Conservation (phyloP, 495 filamentous ascomycete genomes). For the Xanthoparmelia taractica region DNA sequence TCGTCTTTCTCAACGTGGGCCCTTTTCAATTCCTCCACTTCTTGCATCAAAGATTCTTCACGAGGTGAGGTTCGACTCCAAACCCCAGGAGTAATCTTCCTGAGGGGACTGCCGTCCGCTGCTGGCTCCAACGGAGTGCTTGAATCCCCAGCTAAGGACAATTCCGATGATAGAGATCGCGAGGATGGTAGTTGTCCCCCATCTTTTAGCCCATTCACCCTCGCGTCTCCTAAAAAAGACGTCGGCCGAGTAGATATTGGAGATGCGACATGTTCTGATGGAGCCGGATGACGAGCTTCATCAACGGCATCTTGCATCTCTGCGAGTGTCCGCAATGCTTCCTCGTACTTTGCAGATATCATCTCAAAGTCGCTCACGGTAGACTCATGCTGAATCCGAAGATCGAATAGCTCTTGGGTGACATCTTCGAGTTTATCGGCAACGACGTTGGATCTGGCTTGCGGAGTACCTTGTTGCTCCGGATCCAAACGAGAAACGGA, state of each 20-base stretch:
- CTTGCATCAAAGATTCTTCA: slow-evolving; percentile 38
- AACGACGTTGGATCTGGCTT: slow-evolving; percentile 61
- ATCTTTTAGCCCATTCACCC: slow-evolving; percentile 65
- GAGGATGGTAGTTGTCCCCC: slow-evolving; percentile 77
- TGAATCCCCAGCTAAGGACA: slow-evolving; percentile 87
- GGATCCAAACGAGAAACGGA: slow-evolving; percentile 31
- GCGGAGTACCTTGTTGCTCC: slow-evolving; percentile 60
- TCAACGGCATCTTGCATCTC: slow-evolving; percentile 80
- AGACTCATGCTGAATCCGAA: slow-evolving; percentile 81
- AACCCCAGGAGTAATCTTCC: slow-evolving; percentile 28
- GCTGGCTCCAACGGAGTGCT: slow-evolving; percentile 56
- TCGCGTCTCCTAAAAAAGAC: slow-evolving; percentile 88
- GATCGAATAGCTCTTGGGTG: slow-evolving; percentile 84
- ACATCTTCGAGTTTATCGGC: slow-evolving; percentile 89
- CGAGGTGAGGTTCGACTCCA: slow-evolving; percentile 27
- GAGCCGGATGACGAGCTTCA: slow-evolving; percentile 62
- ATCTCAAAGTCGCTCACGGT: slow-evolving; percentile 73
- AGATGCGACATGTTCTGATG: slow-evolving; percentile 48
- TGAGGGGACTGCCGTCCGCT: slow-evolving; percentile 42
- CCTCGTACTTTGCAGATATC: slow-evolving; percentile 83
- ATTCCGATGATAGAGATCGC: slow-evolving; percentile 92
- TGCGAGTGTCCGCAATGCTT: slow-evolving; percentile 71
- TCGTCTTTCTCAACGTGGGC: slow-evolving; percentile 70
- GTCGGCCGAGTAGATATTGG: slow-evolving; percentile 56
- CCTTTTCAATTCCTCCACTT: slow-evolving; percentile 62